phyloP scores from a whole-genome alignment of 2,329 filamentous ascomycete genomes.

The Basipetospora chlamydospora region DNA sequence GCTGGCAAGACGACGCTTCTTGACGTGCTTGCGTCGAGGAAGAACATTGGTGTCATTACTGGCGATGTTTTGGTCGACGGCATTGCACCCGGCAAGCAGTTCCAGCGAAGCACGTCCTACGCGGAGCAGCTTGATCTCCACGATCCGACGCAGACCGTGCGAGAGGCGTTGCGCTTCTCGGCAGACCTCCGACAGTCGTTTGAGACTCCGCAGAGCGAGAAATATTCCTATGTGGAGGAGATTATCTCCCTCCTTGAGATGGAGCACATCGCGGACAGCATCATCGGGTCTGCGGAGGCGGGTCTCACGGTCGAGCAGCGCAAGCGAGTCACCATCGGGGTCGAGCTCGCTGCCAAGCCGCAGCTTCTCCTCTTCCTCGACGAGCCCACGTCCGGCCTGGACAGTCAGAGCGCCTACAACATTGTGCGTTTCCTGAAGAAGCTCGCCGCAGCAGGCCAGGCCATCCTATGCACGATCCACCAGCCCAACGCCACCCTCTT shows the following conservation, averaged over 20 bases:
- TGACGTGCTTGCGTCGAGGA: constrained; percentile 53
- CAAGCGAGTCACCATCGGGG: constrained; percentile 77
- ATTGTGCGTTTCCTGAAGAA: constrained; percentile 56
- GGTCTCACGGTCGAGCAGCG: constrained; percentile 54
- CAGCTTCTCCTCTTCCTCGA: constrained; percentile 65
- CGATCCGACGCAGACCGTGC: constrained; percentile 46
- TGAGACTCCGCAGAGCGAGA: constrained; percentile 37
- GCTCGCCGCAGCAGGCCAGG: constrained; percentile 64
- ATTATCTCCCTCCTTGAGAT: constrained; percentile 45
- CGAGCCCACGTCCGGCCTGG: constrained; percentile 63
- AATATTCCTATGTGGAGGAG: constrained; percentile 46
- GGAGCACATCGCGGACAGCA: constrained; percentile 42
- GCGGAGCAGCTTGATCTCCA: constrained; percentile 50
- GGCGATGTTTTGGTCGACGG: constrained; percentile 45
- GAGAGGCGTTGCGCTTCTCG: constrained; percentile 49
- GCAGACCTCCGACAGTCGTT: constrained; percentile 44
- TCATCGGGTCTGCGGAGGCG: constrained; percentile 47
- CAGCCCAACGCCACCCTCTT: constrained; percentile 79
- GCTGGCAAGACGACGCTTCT: constrained; percentile 78
- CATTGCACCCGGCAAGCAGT: constrained; percentile 39
- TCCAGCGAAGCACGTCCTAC: constrained; percentile 47
- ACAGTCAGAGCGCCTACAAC: constrained; percentile 54
- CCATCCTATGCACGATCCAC: constrained; percentile 82
- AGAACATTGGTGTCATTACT: constrained; percentile 45
- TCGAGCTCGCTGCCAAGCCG: constrained; percentile 75